Evolutionary conservation across 495 filamentous ascomycete genomes (phyloP).

Genomic region (Tuber magnatum): DNA sequence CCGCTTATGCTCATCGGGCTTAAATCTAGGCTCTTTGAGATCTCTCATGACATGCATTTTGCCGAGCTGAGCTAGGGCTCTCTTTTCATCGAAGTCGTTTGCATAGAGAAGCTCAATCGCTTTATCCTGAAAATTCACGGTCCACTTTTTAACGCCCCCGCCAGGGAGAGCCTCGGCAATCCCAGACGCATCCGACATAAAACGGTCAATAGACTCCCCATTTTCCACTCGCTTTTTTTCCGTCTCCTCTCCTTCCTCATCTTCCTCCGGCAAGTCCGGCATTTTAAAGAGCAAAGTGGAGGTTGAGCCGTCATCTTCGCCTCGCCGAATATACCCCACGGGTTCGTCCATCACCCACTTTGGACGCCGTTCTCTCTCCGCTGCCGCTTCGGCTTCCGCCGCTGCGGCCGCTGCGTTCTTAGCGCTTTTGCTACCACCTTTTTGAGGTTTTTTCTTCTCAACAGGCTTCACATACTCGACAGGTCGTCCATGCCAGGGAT

Average conservation of each 20-base stretch:
- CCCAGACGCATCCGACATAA: conserved; percentile 23
- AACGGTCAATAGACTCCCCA: conserved; percentile 20
- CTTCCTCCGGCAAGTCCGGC: conserved; percentile 26
- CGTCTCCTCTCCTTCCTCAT: conserved; percentile 22
- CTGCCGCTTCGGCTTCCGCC: conserved; percentile 70
- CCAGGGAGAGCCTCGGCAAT: conserved; percentile 43
- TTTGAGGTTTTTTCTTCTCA: conserved; percentile 72
- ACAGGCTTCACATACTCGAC: conserved; percentile 83
- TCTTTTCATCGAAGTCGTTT: conserved; percentile 61
- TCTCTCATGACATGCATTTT: conserved; percentile 62
- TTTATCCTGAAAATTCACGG: conserved; percentile 72
- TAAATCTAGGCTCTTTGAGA: conserved; percentile 78
- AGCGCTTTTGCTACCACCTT: conserved; percentile 58
- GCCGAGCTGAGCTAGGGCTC: conserved; percentile 65
- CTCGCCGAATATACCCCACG: conserved; percentile 70
- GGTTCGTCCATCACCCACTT: conserved; percentile 93
- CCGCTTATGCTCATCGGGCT: conserved; percentile 67
- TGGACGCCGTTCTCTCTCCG: conserved; percentile 68
- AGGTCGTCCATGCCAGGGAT: conserved; percentile 72
- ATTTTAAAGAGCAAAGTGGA: conserved; percentile 57
- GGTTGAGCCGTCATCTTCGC: conserved; percentile 60
- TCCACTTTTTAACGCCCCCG: conserved; percentile 31
- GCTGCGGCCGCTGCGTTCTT: conserved; percentile 73
- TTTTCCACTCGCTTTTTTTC: conserved; percentile 21
- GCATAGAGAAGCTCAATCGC: conserved; percentile 66